phyloP scores from a whole-genome alignment of 805 yeast genomes.

The Wickerhamomyces chambardii region DNA sequence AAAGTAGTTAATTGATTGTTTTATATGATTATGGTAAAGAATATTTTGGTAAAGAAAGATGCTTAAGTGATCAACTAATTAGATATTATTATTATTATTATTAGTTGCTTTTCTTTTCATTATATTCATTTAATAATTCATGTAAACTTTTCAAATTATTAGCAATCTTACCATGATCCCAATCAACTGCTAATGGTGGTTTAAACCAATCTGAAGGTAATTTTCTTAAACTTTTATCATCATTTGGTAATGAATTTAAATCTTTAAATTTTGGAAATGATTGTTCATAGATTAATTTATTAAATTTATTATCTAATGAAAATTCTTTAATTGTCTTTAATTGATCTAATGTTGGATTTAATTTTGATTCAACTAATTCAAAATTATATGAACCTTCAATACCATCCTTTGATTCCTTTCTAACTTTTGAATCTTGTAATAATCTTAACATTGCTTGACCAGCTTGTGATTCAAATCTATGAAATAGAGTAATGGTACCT shows the following conservation, averaged over 20 bases:
- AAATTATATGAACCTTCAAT: conserved; percentile 17
- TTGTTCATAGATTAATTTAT: conserved; percentile 5
- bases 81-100: too few relatives aligned
- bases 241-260: conserved; percentile 3
- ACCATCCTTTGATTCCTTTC: conserved; percentile 12
- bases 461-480: conserved; percentile 17
- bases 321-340: conserved; percentile 11
- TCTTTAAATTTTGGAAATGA: conserved; percentile 14
- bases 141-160: conserved; percentile 34
- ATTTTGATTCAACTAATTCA: conserved; percentile 6
- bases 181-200: conserved; percentile 50
- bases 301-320: conserved; percentile 4
- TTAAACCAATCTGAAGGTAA: conserved; percentile 18
- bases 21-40: too few relatives aligned
- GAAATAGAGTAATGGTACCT: conserved; percentile 36
- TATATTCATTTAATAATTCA: background rate
- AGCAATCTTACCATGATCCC: conserved; percentile 51
- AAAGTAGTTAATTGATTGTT: too few relatives aligned
- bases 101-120: too few relatives aligned
- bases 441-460: conserved; percentile 7
- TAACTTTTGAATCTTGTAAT: conserved; percentile 15
- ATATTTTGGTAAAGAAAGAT: too few relatives aligned
- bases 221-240: conserved; percentile 6
- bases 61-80: too few relatives aligned
- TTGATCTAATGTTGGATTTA: conserved; percentile 18